Base-by-base conservation (phyloP, 805 yeast genomes). In the Candida corydali region DNA sequence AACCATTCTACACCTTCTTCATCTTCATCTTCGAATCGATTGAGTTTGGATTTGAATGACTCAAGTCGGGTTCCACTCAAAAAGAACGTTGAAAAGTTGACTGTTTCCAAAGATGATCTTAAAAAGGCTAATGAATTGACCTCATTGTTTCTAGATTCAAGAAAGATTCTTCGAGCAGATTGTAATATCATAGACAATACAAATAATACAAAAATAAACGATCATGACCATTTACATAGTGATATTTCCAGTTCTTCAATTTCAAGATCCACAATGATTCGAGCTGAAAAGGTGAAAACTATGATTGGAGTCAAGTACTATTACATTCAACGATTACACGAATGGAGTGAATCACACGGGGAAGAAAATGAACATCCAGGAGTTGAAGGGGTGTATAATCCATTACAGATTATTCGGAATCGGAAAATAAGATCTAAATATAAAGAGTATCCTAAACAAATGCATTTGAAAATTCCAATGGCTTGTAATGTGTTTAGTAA, bases 381-480 rank as follows among this genome's bases (percentile, higher is more conserved):
- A 2, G 73, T 82, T 3, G 86, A 80, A 38, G 85, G 82, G 2
- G 72, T 75, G 3, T 87, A 80, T 63, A 87, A 87, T 52, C 96
- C 96, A 3, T 61, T 87, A 29, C 95, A 86, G 57, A 72, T 80
- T n/a, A 76, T 87, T 18, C 63, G 96, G 39, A 82, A 86, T 57
- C 68, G 95, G 40, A 69, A 68, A 46, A 52, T 81, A 3, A 57
- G 85, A 36, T 69, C 71, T 39, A 73, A 72, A 47, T 62, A 73
- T 47, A 69, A 68, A 34, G 76, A 74, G 39, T 61, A 63, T 24
- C 70, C 76, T 2, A 65, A 70, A 26, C 62, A 65, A 3, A 50
- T 73, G 9, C 56, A 70, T 1, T 55, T 72, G 19, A 69, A 72
- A 38, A 54, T 79, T 5, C 84, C 85, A 10, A 56, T 76, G n/a